Conservation (phyloP, 1,284 basidiomycete genomes). For the Pholiota adiposa region DNA sequence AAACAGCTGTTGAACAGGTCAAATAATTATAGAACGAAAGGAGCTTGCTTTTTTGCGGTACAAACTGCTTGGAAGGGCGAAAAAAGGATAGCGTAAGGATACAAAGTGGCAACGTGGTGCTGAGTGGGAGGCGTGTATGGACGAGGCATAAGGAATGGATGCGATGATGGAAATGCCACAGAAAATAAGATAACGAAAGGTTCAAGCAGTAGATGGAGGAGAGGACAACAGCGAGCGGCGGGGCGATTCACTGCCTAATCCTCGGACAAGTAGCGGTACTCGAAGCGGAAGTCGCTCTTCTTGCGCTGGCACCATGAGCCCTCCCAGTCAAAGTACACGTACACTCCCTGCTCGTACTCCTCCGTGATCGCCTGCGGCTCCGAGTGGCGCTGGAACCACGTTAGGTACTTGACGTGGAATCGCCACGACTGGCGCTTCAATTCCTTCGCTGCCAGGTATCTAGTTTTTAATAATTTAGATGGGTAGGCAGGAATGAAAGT, state of each 20-base stretch:
- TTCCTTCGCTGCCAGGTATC: constrained; percentile 96
- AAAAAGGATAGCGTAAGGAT: constrained; percentile 10
- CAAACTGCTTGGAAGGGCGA: no score
- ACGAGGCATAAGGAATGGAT: constrained; percentile 15
- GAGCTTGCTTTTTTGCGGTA: neutral
- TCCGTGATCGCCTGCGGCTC: constrained; percentile 99
- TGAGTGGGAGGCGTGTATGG: neutral
- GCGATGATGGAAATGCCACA: constrained; percentile 11
- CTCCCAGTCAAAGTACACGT: constrained; percentile 98
- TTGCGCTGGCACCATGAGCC: constrained; percentile 98
- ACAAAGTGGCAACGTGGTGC: constrained; percentile 8
- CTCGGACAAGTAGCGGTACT: constrained; percentile 90
- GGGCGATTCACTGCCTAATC: constrained; percentile 51
- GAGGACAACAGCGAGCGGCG: neutral
- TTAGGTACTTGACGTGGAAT: constrained; percentile 99
- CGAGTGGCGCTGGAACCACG: constrained; percentile 99
- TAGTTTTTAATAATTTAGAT: constrained; percentile 33
- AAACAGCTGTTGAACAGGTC: constrained; percentile 13
- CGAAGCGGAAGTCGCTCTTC: constrained; percentile 98
- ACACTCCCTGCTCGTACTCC: constrained; percentile 99
- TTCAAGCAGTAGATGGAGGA: neutral
- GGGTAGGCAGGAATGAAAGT: neutral
- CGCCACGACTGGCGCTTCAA: constrained; percentile 98
- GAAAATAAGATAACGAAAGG: neutral
- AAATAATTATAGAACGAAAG: constrained; percentile 21